Percentiles rank a stretch among this genome's conserved stretches.
Conservation (phyloP, 129 eudicot species). For the Mikania micrantha region DNA sequence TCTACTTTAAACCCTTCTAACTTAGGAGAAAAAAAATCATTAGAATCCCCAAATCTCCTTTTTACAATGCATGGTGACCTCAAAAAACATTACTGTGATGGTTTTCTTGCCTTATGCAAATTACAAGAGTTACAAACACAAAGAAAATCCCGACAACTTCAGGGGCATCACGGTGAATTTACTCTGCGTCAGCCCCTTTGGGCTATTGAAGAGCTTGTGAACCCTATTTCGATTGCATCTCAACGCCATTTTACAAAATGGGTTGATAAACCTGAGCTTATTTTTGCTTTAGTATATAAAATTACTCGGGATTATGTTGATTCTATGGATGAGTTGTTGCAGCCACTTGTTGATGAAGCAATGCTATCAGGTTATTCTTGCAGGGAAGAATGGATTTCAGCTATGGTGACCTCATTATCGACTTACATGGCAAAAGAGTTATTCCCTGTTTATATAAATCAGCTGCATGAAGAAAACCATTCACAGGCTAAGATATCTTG, state of each 20-base stretch:
- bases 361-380: conserved; percentile 87
- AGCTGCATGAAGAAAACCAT: conserved; percentile 43
- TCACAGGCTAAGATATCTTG: conserved; percentile 59
- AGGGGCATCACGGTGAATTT: conserved; percentile 51
- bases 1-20: conserved; percentile 48
- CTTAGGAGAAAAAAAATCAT: conserved; percentile 32
- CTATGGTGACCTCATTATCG: conserved; percentile 74
- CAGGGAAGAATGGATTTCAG: conserved; percentile 97
- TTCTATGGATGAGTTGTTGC: conserved; percentile 86
- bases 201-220: conserved; percentile 96
- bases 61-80: conserved; percentile 65
- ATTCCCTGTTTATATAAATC: conserved; percentile 51
- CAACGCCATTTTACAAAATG: conserved; percentile 82
- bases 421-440: conserved; percentile 83
- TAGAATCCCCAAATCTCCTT: conserved; percentile 62
- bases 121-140: conserved; percentile 79
- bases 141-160: conserved; percentile 82
- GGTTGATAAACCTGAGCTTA: conserved; percentile 79
- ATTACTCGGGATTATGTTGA: conserved; percentile 79
- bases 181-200: conserved; percentile 74
- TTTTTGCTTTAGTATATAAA: conserved; percentile 79
- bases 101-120: conserved; percentile 76
- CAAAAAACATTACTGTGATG: conserved; percentile 71
- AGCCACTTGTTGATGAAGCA: conserved; percentile 93
- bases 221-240: conserved; percentile 77